These are phyloP conservation scores for Phoma sp. DNA, from an alignment of 2,329 filamentous ascomycete species.

Conservation along the genomic window DNA sequence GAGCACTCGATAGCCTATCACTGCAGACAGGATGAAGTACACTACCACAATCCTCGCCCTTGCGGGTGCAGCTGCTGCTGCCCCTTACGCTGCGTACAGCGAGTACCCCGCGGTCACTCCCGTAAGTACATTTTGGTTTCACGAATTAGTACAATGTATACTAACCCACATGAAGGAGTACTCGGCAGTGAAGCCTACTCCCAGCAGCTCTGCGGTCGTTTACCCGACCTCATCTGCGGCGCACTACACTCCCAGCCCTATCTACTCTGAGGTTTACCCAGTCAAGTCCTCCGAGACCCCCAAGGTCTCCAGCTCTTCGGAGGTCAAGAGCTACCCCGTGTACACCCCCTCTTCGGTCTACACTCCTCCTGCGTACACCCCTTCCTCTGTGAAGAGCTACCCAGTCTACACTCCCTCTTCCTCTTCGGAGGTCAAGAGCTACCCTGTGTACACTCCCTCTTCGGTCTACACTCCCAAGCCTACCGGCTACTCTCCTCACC, in stretches of 20 bases:
- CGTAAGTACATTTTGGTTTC: background rate
- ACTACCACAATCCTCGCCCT: conserved; percentile 40
- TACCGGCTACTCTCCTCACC: background rate
- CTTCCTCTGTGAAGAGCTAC: conserved; percentile 2
- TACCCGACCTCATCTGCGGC: background rate
- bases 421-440: background rate
- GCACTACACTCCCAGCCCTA: conserved; percentile 1
- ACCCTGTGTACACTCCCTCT: conserved; percentile 1
- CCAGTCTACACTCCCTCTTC: background rate
- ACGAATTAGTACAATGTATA: background rate
- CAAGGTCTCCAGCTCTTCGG: background rate
- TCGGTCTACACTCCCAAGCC: too few species aligned
- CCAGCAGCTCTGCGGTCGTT: too few species aligned
- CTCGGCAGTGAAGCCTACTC: background rate
- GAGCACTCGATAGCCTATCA: conserved; percentile 17
- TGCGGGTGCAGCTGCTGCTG: conserved; percentile 36
- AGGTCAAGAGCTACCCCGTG: background rate
- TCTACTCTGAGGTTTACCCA: conserved; percentile 6
- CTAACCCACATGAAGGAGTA: background rate
- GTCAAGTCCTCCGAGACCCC: background rate
- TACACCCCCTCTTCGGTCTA: background rate
- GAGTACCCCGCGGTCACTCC: conserved; percentile 5
- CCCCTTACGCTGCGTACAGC: conserved; percentile 17
- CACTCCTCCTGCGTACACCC: background rate
- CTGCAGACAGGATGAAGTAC: conserved; percentile 38